phyloP scores from a whole-genome alignment of 768 basidiomycete species.

The Flagelloscypha sp. region DNA sequence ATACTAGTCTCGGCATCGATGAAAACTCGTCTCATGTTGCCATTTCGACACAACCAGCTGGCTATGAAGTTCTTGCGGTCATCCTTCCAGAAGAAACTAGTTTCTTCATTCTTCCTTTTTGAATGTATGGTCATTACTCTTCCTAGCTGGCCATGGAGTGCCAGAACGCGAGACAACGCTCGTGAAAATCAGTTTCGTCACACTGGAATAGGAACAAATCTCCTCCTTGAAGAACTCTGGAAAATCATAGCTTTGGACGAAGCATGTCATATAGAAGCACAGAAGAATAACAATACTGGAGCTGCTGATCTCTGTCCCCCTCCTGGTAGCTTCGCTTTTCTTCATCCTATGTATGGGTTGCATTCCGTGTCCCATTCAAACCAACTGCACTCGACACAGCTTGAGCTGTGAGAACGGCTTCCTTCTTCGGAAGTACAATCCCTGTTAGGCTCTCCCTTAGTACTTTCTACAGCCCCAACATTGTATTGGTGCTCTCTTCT shows the following conservation, averaged over 20 bases:
- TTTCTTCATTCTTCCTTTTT: constrained; percentile 15
- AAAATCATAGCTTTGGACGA: constrained; percentile 37
- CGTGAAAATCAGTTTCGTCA: constrained; percentile 70
- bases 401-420: constrained; percentile 65
- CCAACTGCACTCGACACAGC: constrained; percentile 44
- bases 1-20: constrained; percentile 10
- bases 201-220: constrained; percentile 51
- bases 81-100: constrained; percentile 16
- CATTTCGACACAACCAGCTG: constrained; percentile 30
- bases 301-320: constrained; percentile 42
- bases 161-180: constrained; percentile 61
- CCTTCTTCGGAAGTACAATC: constrained; percentile 58
- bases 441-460: too few species aligned
- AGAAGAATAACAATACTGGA: constrained; percentile 42
- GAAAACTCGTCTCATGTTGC: constrained; percentile 17
- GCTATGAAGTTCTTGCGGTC: constrained; percentile 16
- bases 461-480: too few species aligned
- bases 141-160: constrained; percentile 25
- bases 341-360: constrained; percentile 63
- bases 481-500: too few species aligned
- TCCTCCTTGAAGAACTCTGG: constrained; percentile 39
- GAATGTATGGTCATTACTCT: constrained; percentile 33
- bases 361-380: constrained; percentile 67
- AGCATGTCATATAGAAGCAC: constrained; percentile 48
- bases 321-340: constrained; percentile 44